Conservation (phyloP, 2,329 filamentous ascomycete genomes). For the Venturia aucupariae region DNA sequence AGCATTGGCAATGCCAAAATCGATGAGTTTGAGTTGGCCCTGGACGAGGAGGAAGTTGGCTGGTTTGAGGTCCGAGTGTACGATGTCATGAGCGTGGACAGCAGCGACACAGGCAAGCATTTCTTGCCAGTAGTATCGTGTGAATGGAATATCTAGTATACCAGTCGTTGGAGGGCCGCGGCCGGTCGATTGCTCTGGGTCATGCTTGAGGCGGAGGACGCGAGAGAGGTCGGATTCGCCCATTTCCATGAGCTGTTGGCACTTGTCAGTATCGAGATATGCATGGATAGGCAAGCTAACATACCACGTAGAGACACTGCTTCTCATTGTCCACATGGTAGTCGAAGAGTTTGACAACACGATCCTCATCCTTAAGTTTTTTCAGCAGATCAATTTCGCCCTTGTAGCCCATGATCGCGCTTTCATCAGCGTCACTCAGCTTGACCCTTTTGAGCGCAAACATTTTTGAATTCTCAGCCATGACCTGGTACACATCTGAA, state of each 20-base stretch:
- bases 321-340: conserved; percentile 92
- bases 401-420: conserved; percentile 76
- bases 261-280: conserved; percentile 6
- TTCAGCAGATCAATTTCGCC: conserved; percentile 89
- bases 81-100: conserved; percentile 83
- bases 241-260: conserved; percentile 78
- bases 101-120: conserved; percentile 94
- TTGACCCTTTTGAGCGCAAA: conserved; percentile 91
- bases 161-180: conserved; percentile 31
- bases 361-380: conserved; percentile 72
- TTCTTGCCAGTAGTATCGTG: conserved; percentile 98
- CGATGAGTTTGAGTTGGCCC: conserved; percentile 87
- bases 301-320: conserved; percentile 73
- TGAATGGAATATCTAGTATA: conserved; percentile 78
- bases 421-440: conserved; percentile 79
- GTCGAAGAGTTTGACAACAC: conserved; percentile 84
- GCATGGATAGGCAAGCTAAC: conserved; percentile 22
- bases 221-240: conserved; percentile 89
- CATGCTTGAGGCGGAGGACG: conserved; percentile 59
- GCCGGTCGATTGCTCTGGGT: conserved; percentile 13
- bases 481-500: conserved; percentile 89
- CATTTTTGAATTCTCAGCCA: conserved; percentile 93
- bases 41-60: conserved; percentile 93
- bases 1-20: conserved; percentile 96
- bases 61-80: conserved; percentile 94